phyloP scores from a whole-genome alignment of 352 stramenopile genomes.

The Phytophthora cryptogea region DNA sequence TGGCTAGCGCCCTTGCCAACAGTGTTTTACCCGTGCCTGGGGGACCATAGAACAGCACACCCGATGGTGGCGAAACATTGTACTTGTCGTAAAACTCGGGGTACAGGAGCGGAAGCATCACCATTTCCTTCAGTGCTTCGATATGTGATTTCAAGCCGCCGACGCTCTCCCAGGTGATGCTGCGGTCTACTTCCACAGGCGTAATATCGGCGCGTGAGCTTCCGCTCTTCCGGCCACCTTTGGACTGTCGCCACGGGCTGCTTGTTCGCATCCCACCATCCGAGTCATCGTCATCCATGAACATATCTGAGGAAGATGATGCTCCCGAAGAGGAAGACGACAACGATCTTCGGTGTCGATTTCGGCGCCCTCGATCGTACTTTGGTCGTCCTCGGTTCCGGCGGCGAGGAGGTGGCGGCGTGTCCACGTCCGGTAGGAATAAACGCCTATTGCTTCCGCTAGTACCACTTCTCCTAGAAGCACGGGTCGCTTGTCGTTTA shows the following conservation, averaged over 20 bases:
- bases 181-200: conserved; percentile 81
- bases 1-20: conserved; percentile 87
- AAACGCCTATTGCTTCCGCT: conserved; percentile 30
- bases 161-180: conserved; percentile 86
- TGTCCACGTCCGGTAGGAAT: conserved; percentile 34
- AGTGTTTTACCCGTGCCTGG: conserved; percentile 94
- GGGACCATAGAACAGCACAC: conserved; percentile 90
- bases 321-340: conserved; percentile 49
- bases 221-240: conserved; percentile 40
- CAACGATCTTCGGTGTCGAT: conserved; percentile 39
- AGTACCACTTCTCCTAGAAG: conserved; percentile 22
- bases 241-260: conserved; percentile 34
- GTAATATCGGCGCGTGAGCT: conserved; percentile 75
- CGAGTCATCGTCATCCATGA: conserved; percentile 62
- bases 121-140: conserved; percentile 93
- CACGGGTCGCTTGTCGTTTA: conserved; percentile 60
- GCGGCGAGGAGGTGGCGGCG: conserved; percentile 28
- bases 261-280: conserved; percentile 71
- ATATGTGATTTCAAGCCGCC: conserved; percentile 88
- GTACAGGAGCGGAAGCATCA: conserved; percentile 92
- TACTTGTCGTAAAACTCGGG: conserved; percentile 93
- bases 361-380: conserved; percentile 28
- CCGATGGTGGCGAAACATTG: conserved; percentile 78
- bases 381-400: conserved; percentile 28
- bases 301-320: conserved; percentile 59